Evolutionary conservation across 2,329 filamentous ascomycete species (phyloP), one percentile per base, ranked within the genome.

Genomic region (Dactylellina sp.): DNA sequence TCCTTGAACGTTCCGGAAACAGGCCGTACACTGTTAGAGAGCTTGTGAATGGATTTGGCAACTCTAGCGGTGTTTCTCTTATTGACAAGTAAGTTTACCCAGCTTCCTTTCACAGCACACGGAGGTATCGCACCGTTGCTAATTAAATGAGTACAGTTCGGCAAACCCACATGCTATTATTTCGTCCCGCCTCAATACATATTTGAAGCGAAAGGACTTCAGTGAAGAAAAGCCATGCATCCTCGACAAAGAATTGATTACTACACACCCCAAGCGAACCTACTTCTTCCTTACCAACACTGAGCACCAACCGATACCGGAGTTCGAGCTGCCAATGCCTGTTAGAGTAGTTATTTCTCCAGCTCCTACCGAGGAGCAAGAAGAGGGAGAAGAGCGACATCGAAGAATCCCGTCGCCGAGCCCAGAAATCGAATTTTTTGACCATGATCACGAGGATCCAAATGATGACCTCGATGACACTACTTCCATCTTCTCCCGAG

Each of bases 241-340:
- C 2, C 83, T 98, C 63, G 92, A 91, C 57, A 98, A 98, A 83
- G 92, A 97, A 82, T 87, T 97, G 62, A 92, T 97, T 80, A 89
- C 91, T 42, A 90, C 94, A 44, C 94, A 98, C 80, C 95, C 95
- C 18, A 91, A 94, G 80, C 92, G 95, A 81, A 93, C 96, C 50
- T 98, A 97, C 84, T 98, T 96, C 83, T 98, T 93, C 83, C 87
- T 99, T 72, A 96, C 92, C 40, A 96, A 91, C n/a, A 90, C 86
- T 79, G 89, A 91, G 50, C 91, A 90, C 79, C 92, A 94, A 80
- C 88, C 92, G 39, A 88, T 98, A 18, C 92, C 92, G 1, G 87
- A 91, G 76, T 85, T 84, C 46, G 83, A 87, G 59, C 83, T 84
- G 65, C 84, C 86, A 78, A 81, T 83, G 78, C 83, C 84, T 64